Evolutionary conservation across 108 stramenopile genomes (phyloP).

Genomic region (Hondaea fermentalgiana): DNA sequence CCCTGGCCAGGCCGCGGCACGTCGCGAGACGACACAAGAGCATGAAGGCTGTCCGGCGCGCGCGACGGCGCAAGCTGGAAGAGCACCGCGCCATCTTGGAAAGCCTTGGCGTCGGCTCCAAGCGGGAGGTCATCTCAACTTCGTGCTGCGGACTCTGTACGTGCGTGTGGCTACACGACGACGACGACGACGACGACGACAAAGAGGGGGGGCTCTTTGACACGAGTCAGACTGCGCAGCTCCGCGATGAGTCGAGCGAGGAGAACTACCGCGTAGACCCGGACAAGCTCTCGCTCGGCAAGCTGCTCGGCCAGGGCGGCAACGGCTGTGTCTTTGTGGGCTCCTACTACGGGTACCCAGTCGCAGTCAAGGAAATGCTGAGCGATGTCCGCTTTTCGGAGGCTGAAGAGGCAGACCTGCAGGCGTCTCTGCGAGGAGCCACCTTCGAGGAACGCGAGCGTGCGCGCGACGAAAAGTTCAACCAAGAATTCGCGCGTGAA

Average conservation of each 20-base stretch:
- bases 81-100: neutral
- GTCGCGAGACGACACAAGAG: neutral
- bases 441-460: neutral
- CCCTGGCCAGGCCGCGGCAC: too few relatives aligned
- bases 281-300: neutral
- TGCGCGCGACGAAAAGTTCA: neutral
- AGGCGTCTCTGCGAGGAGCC: neutral
- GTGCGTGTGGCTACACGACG: neutral
- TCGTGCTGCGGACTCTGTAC: neutral
- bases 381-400: neutral
- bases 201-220: neutral
- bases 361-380: neutral
- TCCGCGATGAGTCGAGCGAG: neutral
- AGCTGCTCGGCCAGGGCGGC: constrained; percentile 8
- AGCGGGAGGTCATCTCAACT: neutral
- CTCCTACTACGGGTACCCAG: neutral
- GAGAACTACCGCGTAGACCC: neutral
- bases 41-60: neutral
- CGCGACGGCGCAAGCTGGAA: neutral
- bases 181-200: neutral
- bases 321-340: neutral
- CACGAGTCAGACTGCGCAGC: neutral
- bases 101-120: neutral
- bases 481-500: neutral
- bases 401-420: neutral